Base-by-base conservation (phyloP, 345 rosid species). In the Eucalyptus brandiana region DNA sequence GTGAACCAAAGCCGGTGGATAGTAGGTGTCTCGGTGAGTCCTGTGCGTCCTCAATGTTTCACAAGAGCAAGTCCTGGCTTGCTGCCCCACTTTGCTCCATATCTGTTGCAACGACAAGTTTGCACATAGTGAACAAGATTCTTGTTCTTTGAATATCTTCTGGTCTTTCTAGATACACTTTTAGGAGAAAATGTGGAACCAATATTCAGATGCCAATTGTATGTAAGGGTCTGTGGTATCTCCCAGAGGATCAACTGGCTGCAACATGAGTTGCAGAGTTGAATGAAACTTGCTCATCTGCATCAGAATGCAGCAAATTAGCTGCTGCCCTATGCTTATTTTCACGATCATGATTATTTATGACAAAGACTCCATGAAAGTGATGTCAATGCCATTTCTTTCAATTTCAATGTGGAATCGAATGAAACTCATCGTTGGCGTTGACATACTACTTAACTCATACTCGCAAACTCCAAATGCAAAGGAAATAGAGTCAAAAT, bases 271-370 rank as follows among this genome's bases (percentile, higher is more conserved):
- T 88, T 51, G 86, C 17, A 2, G 44, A 37, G 86, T 69, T 5
- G 23, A 49, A 49, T 76, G 49, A 26, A 88, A 76, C 86, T 88
- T 83, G 86, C 54, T 88, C 86, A 76, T 76, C 95, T 93, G 92
- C 93, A 87, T 13, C 32, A 81, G 87, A 6, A 86, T 53, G 56
- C 65, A 12, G 5, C 9, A 3, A 3, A 18, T 34, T 72, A 72
- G 81, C 44, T 18, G 44, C 81, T 34, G 80, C 80, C 40, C 40
- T 67, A 32, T 67, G 80, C 21, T n/a, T 16, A 67, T n/a, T 32
- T 16, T 67, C 21, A n/a, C 9, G 6, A 67, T 67, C 76, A 67
- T 67, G 80, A 32, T 32, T 67, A 67, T 67, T 67, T 16, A n/a
- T 9, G 44, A 69, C 13, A 37, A 5, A 34, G 44, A 72, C 14